Evolutionary conservation across 495 filamentous ascomycete species (phyloP).

Genomic region (Talaromyces wortmannii): DNA sequence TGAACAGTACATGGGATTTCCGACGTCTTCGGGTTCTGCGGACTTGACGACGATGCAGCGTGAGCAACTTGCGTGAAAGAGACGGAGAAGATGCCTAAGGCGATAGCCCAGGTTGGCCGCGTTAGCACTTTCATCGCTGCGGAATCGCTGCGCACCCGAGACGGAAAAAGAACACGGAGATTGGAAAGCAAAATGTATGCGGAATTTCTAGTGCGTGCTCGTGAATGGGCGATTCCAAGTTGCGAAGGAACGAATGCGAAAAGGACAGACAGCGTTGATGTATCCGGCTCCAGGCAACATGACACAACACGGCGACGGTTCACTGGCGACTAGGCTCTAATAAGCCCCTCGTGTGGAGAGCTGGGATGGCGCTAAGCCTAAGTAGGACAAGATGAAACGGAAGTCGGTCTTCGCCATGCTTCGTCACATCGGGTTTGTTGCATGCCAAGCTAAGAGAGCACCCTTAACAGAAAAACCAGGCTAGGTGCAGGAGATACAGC

Average conservation of each 20-base stretch:
- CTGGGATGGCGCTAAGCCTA: neutral
- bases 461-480: no score
- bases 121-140: constrained; percentile 3
- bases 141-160: neutral
- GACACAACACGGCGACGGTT: neutral
- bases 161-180: neutral
- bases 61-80: constrained; percentile 20
- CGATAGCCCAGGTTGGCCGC: neutral
- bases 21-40: constrained; percentile 17
- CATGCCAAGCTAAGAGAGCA: neutral
- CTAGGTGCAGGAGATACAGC: no score
- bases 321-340: neutral
- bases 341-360: neutral
- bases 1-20: constrained; percentile 71
- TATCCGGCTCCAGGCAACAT: neutral
- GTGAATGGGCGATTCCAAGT: no score
- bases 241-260: neutral
- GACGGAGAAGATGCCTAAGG: constrained; percentile 7
- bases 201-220: neutral
- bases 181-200: neutral
- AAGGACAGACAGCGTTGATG: neutral
- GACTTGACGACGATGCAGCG: constrained; percentile 7
- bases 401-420: neutral
- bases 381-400: no score
- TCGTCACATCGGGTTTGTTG: neutral